Evolutionary conservation across 2,329 filamentous ascomycete genomes (phyloP).

Genomic region (Orbilia quercus): DNA sequence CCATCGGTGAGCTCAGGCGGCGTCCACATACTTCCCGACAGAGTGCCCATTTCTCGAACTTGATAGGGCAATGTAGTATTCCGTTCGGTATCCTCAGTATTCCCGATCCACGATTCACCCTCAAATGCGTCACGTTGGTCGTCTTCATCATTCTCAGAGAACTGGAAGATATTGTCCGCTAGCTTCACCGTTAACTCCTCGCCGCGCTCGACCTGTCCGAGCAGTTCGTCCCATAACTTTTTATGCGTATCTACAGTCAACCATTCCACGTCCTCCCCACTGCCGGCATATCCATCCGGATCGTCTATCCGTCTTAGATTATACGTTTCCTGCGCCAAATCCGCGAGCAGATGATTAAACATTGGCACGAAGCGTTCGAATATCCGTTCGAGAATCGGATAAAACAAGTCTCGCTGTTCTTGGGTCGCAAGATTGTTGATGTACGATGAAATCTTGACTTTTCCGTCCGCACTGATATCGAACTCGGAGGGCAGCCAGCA

Average conservation of each 20-base stretch:
- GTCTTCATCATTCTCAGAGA: conserved; percentile 20
- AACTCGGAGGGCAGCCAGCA: conserved; percentile 53
- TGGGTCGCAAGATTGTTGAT: conserved; percentile 38
- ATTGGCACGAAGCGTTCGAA: conserved; percentile 49
- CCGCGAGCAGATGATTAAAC: conserved; percentile 48
- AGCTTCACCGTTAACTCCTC: conserved; percentile 21
- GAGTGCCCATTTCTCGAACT: conserved; percentile 23
- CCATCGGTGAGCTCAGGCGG: conserved; percentile 1
- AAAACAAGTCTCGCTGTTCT: conserved; percentile 35
- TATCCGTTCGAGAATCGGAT: conserved; percentile 49
- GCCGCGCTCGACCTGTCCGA: conserved; percentile 36
- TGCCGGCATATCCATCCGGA: conserved; percentile 8
- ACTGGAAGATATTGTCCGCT: conserved; percentile 1
- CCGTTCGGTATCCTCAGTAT: background rate
- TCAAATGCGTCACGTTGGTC: conserved; percentile 6
- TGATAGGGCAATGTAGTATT: conserved; percentile 15
- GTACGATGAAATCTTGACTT: conserved; percentile 45
- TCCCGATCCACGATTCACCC: conserved; percentile 1
- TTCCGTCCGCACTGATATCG: conserved; percentile 33
- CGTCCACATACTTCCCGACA: background rate
- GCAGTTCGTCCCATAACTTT: conserved; percentile 21
- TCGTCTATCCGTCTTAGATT: conserved; percentile 2
- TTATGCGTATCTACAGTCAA: conserved; percentile 4
- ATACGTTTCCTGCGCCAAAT: conserved; percentile 4
- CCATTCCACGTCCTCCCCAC: conserved; percentile 27